phyloP scores from a whole-genome alignment of 805 yeast species.

The Cyberlindnera euphorbiiphila region DNA sequence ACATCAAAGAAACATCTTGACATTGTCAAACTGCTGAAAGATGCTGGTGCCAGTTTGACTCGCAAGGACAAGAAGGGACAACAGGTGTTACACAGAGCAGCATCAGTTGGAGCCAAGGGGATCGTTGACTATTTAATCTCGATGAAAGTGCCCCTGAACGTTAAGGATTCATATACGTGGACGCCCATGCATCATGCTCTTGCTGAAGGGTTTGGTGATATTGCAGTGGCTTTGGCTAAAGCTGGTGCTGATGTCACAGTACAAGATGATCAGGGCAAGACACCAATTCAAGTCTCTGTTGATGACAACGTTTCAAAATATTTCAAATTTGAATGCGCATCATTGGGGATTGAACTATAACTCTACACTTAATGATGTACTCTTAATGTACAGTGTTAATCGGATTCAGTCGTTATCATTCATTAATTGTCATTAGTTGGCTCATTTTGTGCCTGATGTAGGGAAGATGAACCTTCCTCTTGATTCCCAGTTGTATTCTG shows the following conservation, averaged over 20 bases:
- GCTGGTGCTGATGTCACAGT: conserved; percentile 60
- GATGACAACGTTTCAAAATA: conserved; percentile 46
- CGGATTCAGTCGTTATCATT: no score
- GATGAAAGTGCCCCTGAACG: conserved; percentile 58
- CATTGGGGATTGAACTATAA: conserved; percentile 10
- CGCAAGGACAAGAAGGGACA: conserved; percentile 63
- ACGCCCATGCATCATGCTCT: conserved; percentile 86
- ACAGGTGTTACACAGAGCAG: conserved; percentile 78
- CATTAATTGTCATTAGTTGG: not conserved
- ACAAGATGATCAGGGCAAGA: conserved; percentile 48
- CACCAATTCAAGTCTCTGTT: conserved; percentile 51
- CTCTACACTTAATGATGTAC: no score
- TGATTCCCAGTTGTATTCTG: not conserved
- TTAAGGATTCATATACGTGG: conserved; percentile 72
- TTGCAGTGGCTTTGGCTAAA: conserved; percentile 56
- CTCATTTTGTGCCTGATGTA: no score
- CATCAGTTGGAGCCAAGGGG: conserved; percentile 63
- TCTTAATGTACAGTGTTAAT: no score
- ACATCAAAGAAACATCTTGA: conserved; percentile 61
- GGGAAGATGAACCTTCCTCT: conserved; percentile 1
- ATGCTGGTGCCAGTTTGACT: conserved; percentile 54
- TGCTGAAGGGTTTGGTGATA: conserved; percentile 85
- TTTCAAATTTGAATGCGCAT: conserved; percentile 26
- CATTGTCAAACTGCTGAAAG: conserved; percentile 50
- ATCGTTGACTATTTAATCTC: conserved; percentile 52